Base-by-base conservation (phyloP, 805 yeast species). In the Kodamaea sagamina region DNA sequence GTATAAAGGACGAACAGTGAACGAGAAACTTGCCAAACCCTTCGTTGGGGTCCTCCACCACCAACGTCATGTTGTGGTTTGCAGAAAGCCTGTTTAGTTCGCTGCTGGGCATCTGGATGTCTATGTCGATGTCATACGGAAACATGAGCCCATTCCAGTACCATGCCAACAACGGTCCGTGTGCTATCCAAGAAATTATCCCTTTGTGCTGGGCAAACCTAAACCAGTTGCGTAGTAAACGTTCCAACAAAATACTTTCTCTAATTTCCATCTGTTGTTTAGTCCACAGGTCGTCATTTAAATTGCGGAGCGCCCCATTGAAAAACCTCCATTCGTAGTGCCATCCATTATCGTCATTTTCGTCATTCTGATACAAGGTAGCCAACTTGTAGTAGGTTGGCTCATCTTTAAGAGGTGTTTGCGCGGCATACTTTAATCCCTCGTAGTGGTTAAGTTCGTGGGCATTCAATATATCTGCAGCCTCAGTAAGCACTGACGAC, bases 1-100 rank as follows among this genome's bases (percentile, higher is more conserved):
- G 65, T 25, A 64, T 47, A 46, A 55, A 65, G 0, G 66, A 58
- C 6, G 62, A 58, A 36, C 62, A 58, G 45, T 65, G 68, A 43
- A 65, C 48, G 22, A 65, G 57, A 41, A 51, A 65, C 32, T 47
- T 42, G 11, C 52, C 52, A 37, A 43, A 55, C 1, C 62, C 62
- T 27, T 55, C 57, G 10, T 43, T 48, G 9, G 48, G 42, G 28
- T 49, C 47, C 24, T 51, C 52, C 12, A 51, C 48, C 6, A 51
- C 47, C 8, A 49, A 27, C 11, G 48, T 51, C 48, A 49, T 48
- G 44, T 51, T 51, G 40, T 45, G 42, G 19, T 36, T 8, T 7
- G 32, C 39, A 6, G 48, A 27, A 4, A 51, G 35, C 11, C 36
- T 22, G 44, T 49, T 47, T 27, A 51, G 35, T 13, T 49, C 54